A percentile compares a stretch with the other conserved stretches of the same genome.
Conservation (phyloP, 139 green algal species). For the Picochlorum sp. region DNA sequence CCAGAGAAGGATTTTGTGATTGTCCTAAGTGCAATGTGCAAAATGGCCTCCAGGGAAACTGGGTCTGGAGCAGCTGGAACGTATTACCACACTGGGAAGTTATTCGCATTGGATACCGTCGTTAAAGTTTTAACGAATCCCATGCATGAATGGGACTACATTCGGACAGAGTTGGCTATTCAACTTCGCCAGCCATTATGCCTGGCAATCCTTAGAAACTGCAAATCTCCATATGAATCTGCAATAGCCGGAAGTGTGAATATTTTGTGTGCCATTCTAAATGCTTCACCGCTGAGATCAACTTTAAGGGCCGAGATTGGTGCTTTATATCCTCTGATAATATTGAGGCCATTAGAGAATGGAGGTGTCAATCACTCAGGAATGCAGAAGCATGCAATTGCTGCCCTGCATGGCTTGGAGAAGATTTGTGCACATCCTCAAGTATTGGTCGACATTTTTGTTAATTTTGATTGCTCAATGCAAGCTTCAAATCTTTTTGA, state of each 20-base stretch:
- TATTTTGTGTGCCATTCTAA: constrained; percentile 3
- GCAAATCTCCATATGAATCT: constrained; percentile 39
- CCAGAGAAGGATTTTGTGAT: constrained; percentile 70
- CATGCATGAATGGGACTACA: constrained; percentile 50
- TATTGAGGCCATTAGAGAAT: constrained; percentile 72
- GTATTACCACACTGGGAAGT: constrained; percentile 70
- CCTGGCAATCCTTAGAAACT: constrained; percentile 75
- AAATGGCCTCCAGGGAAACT: constrained; percentile 43
- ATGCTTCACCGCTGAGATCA: constrained; percentile 29
- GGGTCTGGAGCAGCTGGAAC: constrained; percentile 47
- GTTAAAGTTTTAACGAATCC: constrained; percentile 73
- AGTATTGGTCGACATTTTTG: constrained; percentile 77
- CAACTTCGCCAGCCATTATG: constrained; percentile 76
- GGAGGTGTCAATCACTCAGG: constrained; percentile 1
- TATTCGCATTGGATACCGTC: constrained; percentile 90
- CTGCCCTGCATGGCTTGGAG: neutral
- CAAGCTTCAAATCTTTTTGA: constrained; percentile 75
- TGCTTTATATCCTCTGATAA: constrained; percentile 79
- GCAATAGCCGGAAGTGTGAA: constrained; percentile 7
- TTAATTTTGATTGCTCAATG: constrained; percentile 93
- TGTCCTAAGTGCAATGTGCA: constrained; percentile 82
- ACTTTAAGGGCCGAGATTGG: constrained; percentile 73
- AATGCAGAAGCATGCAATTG: neutral
- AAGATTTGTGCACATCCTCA: constrained; percentile 7
- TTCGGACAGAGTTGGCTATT: constrained; percentile 44